Evolutionary conservation across 1,284 basidiomycete species (phyloP).

Genomic region (Ustilago xerochloae): DNA sequence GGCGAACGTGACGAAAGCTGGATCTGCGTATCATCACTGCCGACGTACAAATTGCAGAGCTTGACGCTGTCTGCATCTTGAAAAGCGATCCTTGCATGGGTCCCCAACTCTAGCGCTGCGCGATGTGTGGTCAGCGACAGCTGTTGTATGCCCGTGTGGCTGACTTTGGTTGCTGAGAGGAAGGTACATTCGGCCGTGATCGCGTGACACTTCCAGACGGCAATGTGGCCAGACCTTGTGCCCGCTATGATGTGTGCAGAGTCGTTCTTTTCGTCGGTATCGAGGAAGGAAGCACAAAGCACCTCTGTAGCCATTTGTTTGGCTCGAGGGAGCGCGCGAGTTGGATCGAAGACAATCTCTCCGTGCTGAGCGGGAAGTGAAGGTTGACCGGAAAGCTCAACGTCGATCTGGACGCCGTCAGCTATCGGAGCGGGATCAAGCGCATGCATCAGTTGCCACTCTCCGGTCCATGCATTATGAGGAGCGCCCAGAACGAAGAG

Average conservation of each 20-base stretch:
- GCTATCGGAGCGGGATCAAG: conserved; percentile 10
- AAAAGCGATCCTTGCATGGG: conserved; percentile 25
- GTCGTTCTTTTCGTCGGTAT: neutral
- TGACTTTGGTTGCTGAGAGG: conserved; percentile 18
- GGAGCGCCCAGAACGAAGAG: conserved; percentile 41
- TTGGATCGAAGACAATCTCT: conserved; percentile 13
- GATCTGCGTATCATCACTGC: neutral
- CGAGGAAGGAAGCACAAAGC: conserved; percentile 16
- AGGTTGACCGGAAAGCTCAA: neutral
- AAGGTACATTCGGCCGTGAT: conserved; percentile 21
- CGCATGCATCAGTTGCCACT: conserved; percentile 29
- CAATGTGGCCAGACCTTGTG: conserved; percentile 35
- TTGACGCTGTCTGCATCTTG: conserved; percentile 19
- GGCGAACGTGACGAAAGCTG: conserved; percentile 2
- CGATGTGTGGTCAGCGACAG: conserved; percentile 3
- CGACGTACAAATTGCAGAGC: conserved; percentile 10
- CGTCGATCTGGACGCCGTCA: neutral
- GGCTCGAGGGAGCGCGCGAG: conserved; percentile 23
- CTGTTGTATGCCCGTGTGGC: conserved; percentile 24
- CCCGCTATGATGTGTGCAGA: conserved; percentile 26
- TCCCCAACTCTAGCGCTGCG: neutral
- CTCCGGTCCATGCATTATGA: conserved; percentile 35
- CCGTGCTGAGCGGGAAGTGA: neutral
- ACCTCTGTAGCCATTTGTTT: conserved; percentile 35
- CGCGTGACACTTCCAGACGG: conserved; percentile 24